phyloP scores from a whole-genome alignment of 495 filamentous ascomycete genomes.

The Gamarada debralockiae region DNA sequence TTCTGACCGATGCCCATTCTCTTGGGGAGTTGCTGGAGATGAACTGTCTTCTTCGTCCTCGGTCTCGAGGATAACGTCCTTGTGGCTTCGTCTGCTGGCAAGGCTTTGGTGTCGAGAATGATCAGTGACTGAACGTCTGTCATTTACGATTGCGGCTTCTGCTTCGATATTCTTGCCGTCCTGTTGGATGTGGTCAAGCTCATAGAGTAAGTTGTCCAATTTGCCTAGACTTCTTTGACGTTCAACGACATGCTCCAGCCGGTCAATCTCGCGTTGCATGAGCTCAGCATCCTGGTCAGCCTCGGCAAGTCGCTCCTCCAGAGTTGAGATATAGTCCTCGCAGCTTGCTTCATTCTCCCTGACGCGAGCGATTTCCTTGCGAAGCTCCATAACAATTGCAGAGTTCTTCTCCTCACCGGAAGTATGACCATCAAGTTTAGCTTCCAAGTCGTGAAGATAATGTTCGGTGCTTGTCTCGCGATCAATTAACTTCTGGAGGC shows the following conservation, averaged over 20 bases:
- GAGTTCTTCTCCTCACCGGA: constrained; percentile 91
- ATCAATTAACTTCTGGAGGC: constrained; percentile 85
- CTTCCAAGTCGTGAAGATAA: constrained; percentile 88
- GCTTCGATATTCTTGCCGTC: constrained; percentile 43
- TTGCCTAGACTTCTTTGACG: constrained; percentile 93
- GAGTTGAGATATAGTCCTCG: constrained; percentile 95
- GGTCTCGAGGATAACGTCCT: constrained; percentile 49
- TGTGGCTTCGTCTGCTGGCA: constrained; percentile 45
- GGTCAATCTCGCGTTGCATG: constrained; percentile 94
- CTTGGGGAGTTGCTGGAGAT: background rate
- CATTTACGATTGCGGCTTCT: constrained; percentile 33
- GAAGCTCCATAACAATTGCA: constrained; percentile 77
- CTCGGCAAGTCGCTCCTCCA: constrained; percentile 94
- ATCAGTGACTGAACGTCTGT: constrained; percentile 24
- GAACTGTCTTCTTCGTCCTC: constrained; percentile 28
- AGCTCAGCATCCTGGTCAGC: constrained; percentile 92
- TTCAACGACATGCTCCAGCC: constrained; percentile 91
- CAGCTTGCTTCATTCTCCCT: constrained; percentile 84
- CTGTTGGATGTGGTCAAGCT: constrained; percentile 78
- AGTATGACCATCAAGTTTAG: constrained; percentile 82
- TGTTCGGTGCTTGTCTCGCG: constrained; percentile 84
- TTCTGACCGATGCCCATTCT: constrained; percentile 14
- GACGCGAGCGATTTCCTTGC: constrained; percentile 85
- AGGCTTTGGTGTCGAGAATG: constrained; percentile 49
- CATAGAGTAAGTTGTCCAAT: constrained; percentile 85